Conservation (phyloP, 768 basidiomycete genomes). For the Suillus bovinus region DNA sequence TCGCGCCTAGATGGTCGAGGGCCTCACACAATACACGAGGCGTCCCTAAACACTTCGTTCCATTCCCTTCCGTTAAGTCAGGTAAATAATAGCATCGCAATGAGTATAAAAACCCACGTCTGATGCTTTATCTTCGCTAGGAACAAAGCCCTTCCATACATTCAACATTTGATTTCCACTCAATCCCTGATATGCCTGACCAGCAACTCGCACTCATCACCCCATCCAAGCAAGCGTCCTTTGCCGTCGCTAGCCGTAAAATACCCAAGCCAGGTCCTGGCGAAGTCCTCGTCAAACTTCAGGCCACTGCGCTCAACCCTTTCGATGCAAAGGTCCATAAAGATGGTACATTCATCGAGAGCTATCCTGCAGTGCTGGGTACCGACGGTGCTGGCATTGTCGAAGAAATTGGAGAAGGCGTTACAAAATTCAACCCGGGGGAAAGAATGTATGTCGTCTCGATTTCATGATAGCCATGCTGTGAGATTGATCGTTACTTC, state of each 20-base stretch:
- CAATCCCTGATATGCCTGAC: slow-evolving; percentile 20
- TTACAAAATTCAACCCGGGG: slow-evolving; percentile 48
- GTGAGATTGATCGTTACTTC: slow-evolving; percentile 25
- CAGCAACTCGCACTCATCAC: slow-evolving; percentile 32
- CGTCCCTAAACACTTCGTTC: slow-evolving; percentile 3
- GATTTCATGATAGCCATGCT: slow-evolving; percentile 7
- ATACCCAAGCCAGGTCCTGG: slow-evolving; percentile 46
- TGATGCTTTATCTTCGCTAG: slow-evolving; percentile 21
- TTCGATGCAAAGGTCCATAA: slow-evolving; percentile 53
- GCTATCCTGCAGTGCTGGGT: slow-evolving; percentile 49
- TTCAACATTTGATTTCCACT: slow-evolving; percentile 6
- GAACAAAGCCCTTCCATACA: slow-evolving; percentile 14
- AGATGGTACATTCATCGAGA: slow-evolving; percentile 36
- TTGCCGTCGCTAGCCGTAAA: slow-evolving; percentile 32
- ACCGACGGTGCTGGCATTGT: slow-evolving; percentile 54
- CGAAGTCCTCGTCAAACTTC: slow-evolving; percentile 49
- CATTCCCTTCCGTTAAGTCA: slow-evolving; percentile 1
- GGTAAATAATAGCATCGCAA: slow-evolving; percentile 31
- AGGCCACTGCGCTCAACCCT: slow-evolving; percentile 52
- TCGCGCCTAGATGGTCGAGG: slow-evolving; percentile 6
- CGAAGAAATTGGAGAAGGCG: slow-evolving; percentile 50
- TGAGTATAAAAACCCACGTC: slow-evolving; percentile 28
- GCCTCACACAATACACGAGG: slow-evolving; percentile 27
- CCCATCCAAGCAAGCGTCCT: slow-evolving; percentile 36
- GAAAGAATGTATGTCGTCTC: slow-evolving; percentile 49